Evolutionary conservation across 2,329 filamentous ascomycete species (phyloP), one percentile per base, ranked within the genome.

Genomic region (Cladosporium austrohemisphaericum): DNA sequence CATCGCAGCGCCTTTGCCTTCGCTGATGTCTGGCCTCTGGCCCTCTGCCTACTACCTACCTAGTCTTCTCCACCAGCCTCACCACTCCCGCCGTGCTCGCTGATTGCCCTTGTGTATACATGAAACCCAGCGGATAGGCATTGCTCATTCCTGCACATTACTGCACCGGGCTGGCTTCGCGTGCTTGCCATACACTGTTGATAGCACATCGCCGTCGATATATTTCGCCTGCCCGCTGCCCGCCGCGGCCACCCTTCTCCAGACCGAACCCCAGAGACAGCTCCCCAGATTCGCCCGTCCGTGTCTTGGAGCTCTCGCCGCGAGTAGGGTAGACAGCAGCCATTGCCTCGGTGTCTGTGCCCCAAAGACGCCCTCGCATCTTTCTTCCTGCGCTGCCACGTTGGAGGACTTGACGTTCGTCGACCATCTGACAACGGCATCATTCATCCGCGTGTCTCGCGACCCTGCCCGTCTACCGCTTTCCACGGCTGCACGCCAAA

Each of bases 401-500:
- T n/a, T n/a, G n/a, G n/a, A n/a, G n/a, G n/a, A n/a, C n/a, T n/a
- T n/a, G n/a, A n/a, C n/a, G n/a, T n/a, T n/a, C n/a, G n/a, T n/a
- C n/a, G n/a, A n/a, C n/a, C n/a, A n/a, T n/a, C n/a, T n/a, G n/a
- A n/a, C n/a, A n/a, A n/a, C n/a, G n/a, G n/a, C n/a, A n/a, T n/a
- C n/a, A n/a, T n/a, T n/a, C 25, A 11, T 29, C 10, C 38, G 38
- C 37, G 25, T 29, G 37, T 14, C 16, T 26, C 25, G 23, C 26
- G 10, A 28, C 26, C 7, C 38, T 41, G 14, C 25, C 38, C 18
- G 31, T 19, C 28, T 40, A 28, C 37, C 38, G 23, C 38, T 5
- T n/a, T 41, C 38, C 38, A 26, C 38, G 44, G 44, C 44, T 47
- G 44, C 33, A 47, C 16, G n/a, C 33, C 44, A 47, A 47, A 47